Evolutionary conservation across 164 flowering plant genomes (phyloP).

Genomic region (Umbilicus rupestris): DNA sequence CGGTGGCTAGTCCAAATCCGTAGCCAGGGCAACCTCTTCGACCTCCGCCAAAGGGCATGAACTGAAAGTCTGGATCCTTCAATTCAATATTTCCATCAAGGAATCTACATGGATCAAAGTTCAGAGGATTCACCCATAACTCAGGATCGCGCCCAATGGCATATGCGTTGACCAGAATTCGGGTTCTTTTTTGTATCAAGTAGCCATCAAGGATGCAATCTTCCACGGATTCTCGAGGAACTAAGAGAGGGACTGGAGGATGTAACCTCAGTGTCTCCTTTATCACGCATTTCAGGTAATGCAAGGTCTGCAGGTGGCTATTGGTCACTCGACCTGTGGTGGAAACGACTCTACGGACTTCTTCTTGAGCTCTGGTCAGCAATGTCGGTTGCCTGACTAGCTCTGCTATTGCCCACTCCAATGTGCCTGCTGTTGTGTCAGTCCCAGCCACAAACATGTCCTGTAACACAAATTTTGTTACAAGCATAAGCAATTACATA

Average conservation of each 20-base stretch:
- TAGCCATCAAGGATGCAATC: constrained; percentile 32
- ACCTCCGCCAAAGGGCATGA: constrained; percentile 47
- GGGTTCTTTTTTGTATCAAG: constrained; percentile 28
- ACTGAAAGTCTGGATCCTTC: constrained; percentile 30
- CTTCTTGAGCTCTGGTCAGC: constrained; percentile 37
- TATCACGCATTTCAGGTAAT: constrained; percentile 30
- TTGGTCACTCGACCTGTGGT: constrained; percentile 14
- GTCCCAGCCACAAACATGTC: constrained; percentile 69
- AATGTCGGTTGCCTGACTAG: constrained; percentile 30
- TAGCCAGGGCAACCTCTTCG: constrained; percentile 52
- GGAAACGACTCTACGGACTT: constrained; percentile 24
- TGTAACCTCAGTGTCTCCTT: constrained; percentile 36
- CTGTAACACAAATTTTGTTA: constrained; percentile 20
- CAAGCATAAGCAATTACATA: background rate
- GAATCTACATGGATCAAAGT: constrained; percentile 37
- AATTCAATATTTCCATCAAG: constrained; percentile 16
- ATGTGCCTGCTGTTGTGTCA: constrained; percentile 42
- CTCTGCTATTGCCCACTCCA: constrained; percentile 56
- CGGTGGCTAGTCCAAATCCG: constrained; percentile 32
- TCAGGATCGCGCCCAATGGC: constrained; percentile 36
- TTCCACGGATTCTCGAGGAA: constrained; percentile 47
- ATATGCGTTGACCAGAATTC: constrained; percentile 32
- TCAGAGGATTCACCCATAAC: constrained; percentile 30
- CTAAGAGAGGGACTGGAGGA: constrained; percentile 40
- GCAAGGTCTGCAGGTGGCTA: constrained; percentile 21